phyloP scores from a whole-genome alignment of 768 basidiomycete species.

The Boletus fagicola region DNA sequence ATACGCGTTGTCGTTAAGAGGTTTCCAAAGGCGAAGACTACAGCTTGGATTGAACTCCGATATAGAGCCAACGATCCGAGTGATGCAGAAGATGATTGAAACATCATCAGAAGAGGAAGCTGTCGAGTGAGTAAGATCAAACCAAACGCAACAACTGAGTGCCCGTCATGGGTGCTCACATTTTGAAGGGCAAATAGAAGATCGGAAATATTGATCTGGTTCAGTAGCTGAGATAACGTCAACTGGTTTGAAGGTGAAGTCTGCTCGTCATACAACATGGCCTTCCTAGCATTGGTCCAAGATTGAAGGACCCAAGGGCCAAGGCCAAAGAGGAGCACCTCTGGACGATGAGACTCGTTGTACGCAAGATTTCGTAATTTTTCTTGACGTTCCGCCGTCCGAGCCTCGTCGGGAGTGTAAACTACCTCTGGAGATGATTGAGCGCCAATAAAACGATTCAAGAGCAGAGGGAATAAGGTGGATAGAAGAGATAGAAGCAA shows the following conservation, averaged over 20 bases:
- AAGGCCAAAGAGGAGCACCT: conserved; percentile 79
- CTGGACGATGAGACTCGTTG: conserved; percentile 73
- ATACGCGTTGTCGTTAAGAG: conserved; percentile 62
- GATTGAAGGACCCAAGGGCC: conserved; percentile 80
- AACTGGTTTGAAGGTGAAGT: conserved; percentile 35
- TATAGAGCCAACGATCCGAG: conserved; percentile 82
- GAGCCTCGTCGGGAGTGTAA: conserved; percentile 56
- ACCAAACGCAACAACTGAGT: conserved; percentile 5
- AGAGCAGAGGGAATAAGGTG: conserved; percentile 55
- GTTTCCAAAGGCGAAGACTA: conserved; percentile 63
- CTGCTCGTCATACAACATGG: conserved; percentile 57
- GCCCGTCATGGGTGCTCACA: conserved; percentile 41
- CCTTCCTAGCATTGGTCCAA: conserved; percentile 66
- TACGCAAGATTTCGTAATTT: conserved; percentile 72
- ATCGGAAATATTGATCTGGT: conserved; percentile 62
- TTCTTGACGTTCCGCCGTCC: conserved; percentile 68
- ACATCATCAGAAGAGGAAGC: conserved; percentile 72
- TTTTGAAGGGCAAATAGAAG: conserved; percentile 66
- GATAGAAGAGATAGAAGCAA: conserved; percentile 62
- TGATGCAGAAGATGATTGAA: conserved; percentile 70
- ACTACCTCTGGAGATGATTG: conserved; percentile 42
- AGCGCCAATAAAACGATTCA: conserved; percentile 49
- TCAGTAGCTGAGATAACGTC: conserved; percentile 45
- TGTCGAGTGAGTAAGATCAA: conserved; percentile 31
- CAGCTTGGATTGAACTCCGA: conserved; percentile 70